Evolutionary conservation across 2,329 filamentous ascomycete species (phyloP), one percentile per base, ranked within the genome.

Genomic region (Pyrenochaeta sp.): DNA sequence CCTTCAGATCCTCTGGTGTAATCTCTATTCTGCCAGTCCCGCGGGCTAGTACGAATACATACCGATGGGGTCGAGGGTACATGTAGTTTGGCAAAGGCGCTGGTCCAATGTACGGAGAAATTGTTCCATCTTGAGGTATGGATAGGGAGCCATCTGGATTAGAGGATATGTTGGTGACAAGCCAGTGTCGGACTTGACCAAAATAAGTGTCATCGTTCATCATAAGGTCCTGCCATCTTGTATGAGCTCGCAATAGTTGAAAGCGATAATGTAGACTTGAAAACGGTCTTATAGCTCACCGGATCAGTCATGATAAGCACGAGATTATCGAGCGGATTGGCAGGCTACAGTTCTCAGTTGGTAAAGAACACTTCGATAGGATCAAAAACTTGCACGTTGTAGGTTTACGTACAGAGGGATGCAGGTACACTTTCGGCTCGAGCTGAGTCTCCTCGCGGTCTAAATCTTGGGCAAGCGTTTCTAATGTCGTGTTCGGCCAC

Each of bases 141-240:
- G 50, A 47, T 0, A 70, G 52, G 0, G 50, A 52, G 24, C 67
- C 67, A n/a, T 54, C 44, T 2, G 58, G 3, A 32, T 44, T 53
- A 5, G 60, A 45, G 4, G 62, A 56, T 4, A 68, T 22, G 24
- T 66, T 62, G n/a, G 56, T 68, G 13, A 62, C 58, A 30, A 70
- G 58, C 67, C 67, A 67, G 43, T 70, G 67, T 15, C 67, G 62
- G 1, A 70, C 66, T 52, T 68, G 67, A 10, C 64, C 67, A 24
- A 66, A 67, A 44, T 65, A 59, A 0, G 58, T 64, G 58, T 70
- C 66, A 36, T 68, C 49, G 25, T 65, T 56, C 58, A 62, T 65
- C 61, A 67, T 65, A 10, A 70, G 64, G 24, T 70, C 64, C 40
- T 43, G 22, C 10, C n/a, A 2, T 6, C 7, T 25, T 25, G 40